phyloP scores from a whole-genome alignment of 345 rosid species.

The Eucalyptus sp. region DNA sequence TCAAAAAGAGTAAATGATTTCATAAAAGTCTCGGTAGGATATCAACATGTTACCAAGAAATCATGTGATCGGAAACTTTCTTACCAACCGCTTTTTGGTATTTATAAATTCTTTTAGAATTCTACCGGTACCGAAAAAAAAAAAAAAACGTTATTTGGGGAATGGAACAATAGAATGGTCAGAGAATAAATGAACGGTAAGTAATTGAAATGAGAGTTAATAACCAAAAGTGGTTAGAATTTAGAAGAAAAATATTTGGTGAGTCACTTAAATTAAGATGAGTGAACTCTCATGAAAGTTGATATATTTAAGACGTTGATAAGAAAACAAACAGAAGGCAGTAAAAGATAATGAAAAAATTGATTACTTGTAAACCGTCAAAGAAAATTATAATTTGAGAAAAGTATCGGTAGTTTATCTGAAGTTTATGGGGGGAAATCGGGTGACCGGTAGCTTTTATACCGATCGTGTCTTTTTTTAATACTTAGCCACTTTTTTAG shows the following conservation, averaged over 20 bases:
- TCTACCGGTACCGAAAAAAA: rapidly evolving
- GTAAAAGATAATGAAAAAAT: neutral
- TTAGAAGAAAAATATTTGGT: neutral
- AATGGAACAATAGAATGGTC: neutral
- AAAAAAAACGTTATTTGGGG: neutral
- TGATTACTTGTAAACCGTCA: neutral
- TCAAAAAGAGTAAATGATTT: neutral
- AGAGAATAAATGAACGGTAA: neutral
- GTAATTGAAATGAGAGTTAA: neutral
- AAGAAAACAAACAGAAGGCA: neutral
- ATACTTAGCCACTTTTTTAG: neutral
- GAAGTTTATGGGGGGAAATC: neutral
- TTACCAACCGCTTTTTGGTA: neutral
- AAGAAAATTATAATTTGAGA: neutral
- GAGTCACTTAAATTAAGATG: neutral
- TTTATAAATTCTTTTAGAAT: neutral
- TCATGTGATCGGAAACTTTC: neutral
- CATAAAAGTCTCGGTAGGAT: neutral
- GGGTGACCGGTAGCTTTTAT: neutral
- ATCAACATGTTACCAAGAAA: neutral
- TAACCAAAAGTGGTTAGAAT: neutral
- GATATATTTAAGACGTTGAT: neutral
- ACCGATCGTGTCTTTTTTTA: neutral
- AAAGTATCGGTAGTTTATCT: neutral
- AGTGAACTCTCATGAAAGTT: neutral